Percentiles rank a stretch among this genome's conserved stretches.
Conservation (phyloP, 2,329 filamentous ascomycete species). For the Pseudogymnoascus verrucosus region DNA sequence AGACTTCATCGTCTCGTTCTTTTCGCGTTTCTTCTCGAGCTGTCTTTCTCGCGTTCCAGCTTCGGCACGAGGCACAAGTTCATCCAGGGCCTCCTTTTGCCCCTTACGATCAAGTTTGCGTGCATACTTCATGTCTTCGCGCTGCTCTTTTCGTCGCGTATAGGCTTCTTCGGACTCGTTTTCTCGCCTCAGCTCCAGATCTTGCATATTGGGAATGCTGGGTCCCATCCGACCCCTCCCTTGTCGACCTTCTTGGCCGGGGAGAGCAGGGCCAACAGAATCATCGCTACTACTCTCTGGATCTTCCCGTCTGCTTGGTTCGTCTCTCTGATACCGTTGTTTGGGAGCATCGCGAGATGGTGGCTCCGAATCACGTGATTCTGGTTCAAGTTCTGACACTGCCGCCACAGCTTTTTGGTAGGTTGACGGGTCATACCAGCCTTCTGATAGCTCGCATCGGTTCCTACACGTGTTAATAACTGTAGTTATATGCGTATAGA, state of each 20-base stretch:
- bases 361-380: slow-evolving; percentile 10
- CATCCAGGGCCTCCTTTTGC: slow-evolving; percentile 69
- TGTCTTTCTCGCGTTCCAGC: slow-evolving; percentile 73
- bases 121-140: slow-evolving; percentile 47
- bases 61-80: slow-evolving; percentile 74
- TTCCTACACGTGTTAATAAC: slow-evolving; percentile 57
- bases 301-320: slow-evolving; percentile 4
- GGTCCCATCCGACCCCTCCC: slow-evolving; percentile 37
- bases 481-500: not conserved
- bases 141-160: slow-evolving; percentile 26
- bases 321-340: slow-evolving; percentile 10
- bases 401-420: slow-evolving; percentile 26
- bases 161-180: slow-evolving; percentile 40
- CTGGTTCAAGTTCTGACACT: slow-evolving; percentile 9
- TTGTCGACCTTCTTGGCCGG: slow-evolving; percentile 25
- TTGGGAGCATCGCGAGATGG: slow-evolving; percentile 8
- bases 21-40: slow-evolving; percentile 74
- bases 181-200: slow-evolving; percentile 57
- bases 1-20: slow-evolving; percentile 62
- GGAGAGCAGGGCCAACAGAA: slow-evolving; percentile 40
- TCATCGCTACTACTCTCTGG: slow-evolving; percentile 24
- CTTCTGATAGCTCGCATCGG: slow-evolving; percentile 72
- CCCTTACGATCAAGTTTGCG: slow-evolving; percentile 56
- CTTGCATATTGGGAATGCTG: slow-evolving; percentile 62
- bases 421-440: slow-evolving; percentile 82